Base-by-base conservation (phyloP, 139 green algal genomes). In the Tetradesmus lagerheimii region DNA sequence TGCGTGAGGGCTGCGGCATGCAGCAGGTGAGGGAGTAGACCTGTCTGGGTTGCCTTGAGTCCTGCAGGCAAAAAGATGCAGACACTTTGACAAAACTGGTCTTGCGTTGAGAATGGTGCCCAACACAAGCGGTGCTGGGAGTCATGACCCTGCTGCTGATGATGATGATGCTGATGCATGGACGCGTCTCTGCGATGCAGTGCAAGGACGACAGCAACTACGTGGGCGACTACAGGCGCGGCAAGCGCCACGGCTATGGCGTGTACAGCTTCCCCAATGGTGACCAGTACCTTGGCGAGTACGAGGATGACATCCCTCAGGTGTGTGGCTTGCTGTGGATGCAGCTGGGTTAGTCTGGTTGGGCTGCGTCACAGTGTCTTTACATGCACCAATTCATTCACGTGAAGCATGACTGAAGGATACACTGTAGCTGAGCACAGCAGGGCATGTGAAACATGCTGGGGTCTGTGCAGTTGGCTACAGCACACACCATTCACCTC, bases 191-290 rank as follows among this genome's bases (percentile, higher is more conserved):
- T 31, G 23, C 8, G 4, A 2, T 82, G 53, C 91, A 96, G 93
- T 97, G 95, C 83, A 96, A 92, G 6, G 95, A 97, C 67, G 94
- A 96, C 79, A 93, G 80, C 86, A 97, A 96, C 90, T 96, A 95
- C 80, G 92, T 95, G 62, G 94, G 93, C 53, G 92, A 97, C 15
- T 97, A 96, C 91, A 37, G 67, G 18, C 81, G 87, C 4, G 95
- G 94, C 86, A 97, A 97, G 92, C 93, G 95, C 25, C 93, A 96
- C 79, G 95, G 95, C 34, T 91, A 92, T 35, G 95, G 95, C 57
- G 93, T 96, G 23, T 97, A 97, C 89, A 92, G 75, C 45, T 97
- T 96, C 82, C 92, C 93, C 78, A 97, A 97, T 80, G 94, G 95
- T 15, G 95, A 96, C 89, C 90, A 90, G 71, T 92, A 92, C 41